phyloP scores from a whole-genome alignment of 805 yeast genomes.

The Candida germanica region DNA sequence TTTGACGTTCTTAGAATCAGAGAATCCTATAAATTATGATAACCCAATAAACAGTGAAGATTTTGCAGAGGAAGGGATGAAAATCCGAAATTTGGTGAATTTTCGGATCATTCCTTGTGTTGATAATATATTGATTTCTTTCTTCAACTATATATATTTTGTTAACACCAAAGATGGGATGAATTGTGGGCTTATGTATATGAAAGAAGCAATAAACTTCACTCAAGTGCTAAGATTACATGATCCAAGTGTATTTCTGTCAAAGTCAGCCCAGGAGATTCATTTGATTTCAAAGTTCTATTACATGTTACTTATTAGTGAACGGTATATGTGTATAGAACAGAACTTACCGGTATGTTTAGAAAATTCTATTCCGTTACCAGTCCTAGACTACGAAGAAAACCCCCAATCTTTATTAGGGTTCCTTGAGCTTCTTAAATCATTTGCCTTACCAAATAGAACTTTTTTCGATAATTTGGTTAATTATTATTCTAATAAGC shows the following conservation, averaged over 20 bases:
- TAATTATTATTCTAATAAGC: constrained; percentile 4
- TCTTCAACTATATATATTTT: constrained; percentile 31
- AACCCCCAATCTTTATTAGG: constrained; percentile 28
- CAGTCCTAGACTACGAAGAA: constrained; percentile 30
- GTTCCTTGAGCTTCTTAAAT: constrained; percentile 28
- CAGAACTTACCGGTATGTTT: constrained; percentile 31
- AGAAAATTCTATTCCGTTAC: constrained; percentile 29
- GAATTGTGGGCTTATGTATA: constrained; percentile 24
- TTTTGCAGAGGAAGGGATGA: constrained; percentile 20
- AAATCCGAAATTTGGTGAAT: constrained; percentile 22
- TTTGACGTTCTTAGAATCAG: constrained; percentile 9
- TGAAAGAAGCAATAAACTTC: constrained; percentile 35
- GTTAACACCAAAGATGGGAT: constrained; percentile 23
- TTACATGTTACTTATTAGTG: constrained; percentile 32
- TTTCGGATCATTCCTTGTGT: constrained; percentile 19
- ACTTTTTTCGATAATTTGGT: constrained; percentile 25
- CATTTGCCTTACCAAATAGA: constrained; percentile 33
- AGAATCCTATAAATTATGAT: constrained; percentile 13
- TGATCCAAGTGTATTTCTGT: constrained; percentile 19
- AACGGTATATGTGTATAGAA: constrained; percentile 34
- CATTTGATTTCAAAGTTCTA: constrained; percentile 33
- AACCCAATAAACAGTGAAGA: constrained; percentile 8
- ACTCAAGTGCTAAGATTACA: constrained; percentile 32
- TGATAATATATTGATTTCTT: constrained; percentile 28
- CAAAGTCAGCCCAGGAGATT: constrained; percentile 13